A percentile compares a stretch with the other conserved stretches of the same genome.
Conservation (phyloP, 2,329 filamentous ascomycete genomes). For the Fusarium sublunatum region DNA sequence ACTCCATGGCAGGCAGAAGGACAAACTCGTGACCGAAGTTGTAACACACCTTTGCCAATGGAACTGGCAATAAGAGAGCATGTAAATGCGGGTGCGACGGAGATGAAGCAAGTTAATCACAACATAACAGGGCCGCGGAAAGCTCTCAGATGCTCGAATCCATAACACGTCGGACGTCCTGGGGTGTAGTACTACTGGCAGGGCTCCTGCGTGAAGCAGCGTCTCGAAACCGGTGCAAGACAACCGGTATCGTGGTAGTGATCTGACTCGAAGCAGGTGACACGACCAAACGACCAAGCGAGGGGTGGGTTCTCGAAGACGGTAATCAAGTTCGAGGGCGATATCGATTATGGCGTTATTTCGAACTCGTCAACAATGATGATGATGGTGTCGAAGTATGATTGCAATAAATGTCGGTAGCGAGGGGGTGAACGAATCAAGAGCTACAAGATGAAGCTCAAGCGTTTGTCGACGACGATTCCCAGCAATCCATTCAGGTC, state of each 20-base stretch:
- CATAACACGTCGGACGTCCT: slow-evolving; percentile 41
- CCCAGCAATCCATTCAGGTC: slow-evolving; percentile 17
- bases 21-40: slow-evolving; percentile 2
- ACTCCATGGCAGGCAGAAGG: background rate
- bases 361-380: slow-evolving; percentile 16
- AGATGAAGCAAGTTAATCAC: slow-evolving; percentile 41
- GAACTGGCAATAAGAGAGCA: slow-evolving; percentile 19
- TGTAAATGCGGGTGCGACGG: slow-evolving; percentile 36
- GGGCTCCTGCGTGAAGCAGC: slow-evolving; percentile 15
- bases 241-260: slow-evolving; percentile 32
- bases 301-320: slow-evolving; percentile 6
- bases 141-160: slow-evolving; percentile 37
- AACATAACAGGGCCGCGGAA: slow-evolving; percentile 38
- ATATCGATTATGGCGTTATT: slow-evolving; percentile 10
- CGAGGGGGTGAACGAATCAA: slow-evolving; percentile 15
- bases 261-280: slow-evolving; percentile 35
- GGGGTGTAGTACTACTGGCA: slow-evolving; percentile 28
- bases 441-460: slow-evolving; percentile 20
- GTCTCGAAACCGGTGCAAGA: slow-evolving; percentile 29
- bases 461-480: slow-evolving; percentile 20
- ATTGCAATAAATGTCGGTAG: slow-evolving; percentile 6
- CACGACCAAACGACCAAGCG: slow-evolving; percentile 32
- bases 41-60: slow-evolving; percentile 42
- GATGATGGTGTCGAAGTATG: slow-evolving; percentile 1
- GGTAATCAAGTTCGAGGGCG: background rate